Evolutionary conservation across 1,139 yeast genomes (phyloP), one percentile per base, ranked within the genome.

Genomic region (Williopsis jadinii): DNA sequence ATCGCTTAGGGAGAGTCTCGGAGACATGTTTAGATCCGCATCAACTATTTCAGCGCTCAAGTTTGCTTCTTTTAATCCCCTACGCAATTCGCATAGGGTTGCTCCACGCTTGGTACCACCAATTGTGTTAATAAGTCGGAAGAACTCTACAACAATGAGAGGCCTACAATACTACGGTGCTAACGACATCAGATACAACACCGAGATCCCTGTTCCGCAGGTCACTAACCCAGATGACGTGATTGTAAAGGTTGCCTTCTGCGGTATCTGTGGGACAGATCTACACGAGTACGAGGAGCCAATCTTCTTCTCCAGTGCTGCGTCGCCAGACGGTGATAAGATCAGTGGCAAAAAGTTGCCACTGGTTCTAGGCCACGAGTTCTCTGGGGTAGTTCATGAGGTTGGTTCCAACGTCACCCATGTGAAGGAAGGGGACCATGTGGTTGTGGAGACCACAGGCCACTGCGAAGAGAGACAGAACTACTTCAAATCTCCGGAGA

Each of bases 291-390:
- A 63, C 47, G 59, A 64, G 34, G 75, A 70, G 28, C 78, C 80
- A 4, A 70, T 71, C 40, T 75, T 75, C 52, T 74, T 75, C 54
- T 58, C 59, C 26, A 47, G 55, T 15, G 64, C 63, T 15, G 66
- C 61, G 5, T 54, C 61, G 32, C 52, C 48, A 12, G 53, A 49
- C 12, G 58, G 58, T 33, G 56, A 54, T 29, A 47, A 44, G 30
- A 62, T 69, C 37, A 60, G 68, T 31, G 68, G 67, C 33, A 57
- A 55, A 36, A 56, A 56, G 36, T 50, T 64, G 19, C 75, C 75
- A n/a, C 59, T 66, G 43, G 63, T 68, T 3, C 54, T 82, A 62
- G 90, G 88, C 28, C 90, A 82, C 55, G 90, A 82, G 57, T 64
- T 67, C 49, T 58, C 71, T 8, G 77, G 75, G 34, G 56, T 64